phyloP scores from a whole-genome alignment of 2,329 filamentous ascomycete genomes.

The Atkinsonella hypoxylon region DNA sequence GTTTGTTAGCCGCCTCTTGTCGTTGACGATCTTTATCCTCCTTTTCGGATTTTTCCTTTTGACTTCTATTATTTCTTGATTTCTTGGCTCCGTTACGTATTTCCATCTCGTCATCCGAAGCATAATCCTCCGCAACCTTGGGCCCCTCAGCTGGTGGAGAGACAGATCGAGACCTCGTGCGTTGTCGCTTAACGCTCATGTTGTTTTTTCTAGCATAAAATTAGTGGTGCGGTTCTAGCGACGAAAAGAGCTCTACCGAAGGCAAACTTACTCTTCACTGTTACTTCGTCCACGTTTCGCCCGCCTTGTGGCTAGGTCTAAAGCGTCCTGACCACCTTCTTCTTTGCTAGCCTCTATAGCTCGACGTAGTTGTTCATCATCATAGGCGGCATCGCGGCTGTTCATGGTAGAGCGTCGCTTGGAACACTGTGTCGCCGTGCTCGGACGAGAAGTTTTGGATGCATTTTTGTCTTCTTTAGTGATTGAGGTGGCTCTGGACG shows the following conservation, averaged over 20 bases:
- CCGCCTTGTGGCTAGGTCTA: constrained; percentile 47
- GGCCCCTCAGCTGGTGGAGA: constrained; percentile 38
- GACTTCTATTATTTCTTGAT: constrained; percentile 45
- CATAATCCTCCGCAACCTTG: constrained; percentile 41
- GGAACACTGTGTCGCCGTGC: constrained; percentile 42
- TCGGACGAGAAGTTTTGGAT: constrained; percentile 43
- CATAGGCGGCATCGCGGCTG: constrained; percentile 86
- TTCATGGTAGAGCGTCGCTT: constrained; percentile 97
- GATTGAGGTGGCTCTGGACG: constrained; percentile 51
- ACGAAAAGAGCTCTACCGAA: constrained; percentile 6
- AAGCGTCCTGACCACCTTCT: constrained; percentile 43
- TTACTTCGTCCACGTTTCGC: constrained; percentile 79
- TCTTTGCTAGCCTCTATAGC: constrained; percentile 94
- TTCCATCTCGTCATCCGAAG: constrained; percentile 59
- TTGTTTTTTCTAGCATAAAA: constrained; percentile 44
- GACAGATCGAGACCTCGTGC: constrained; percentile 65
- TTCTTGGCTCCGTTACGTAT: constrained; percentile 45
- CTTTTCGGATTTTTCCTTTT: constrained; percentile 51
- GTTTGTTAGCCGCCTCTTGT: constrained; percentile 63
- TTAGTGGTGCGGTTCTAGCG: constrained; percentile 14
- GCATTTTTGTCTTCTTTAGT: constrained; percentile 49
- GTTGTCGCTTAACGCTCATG: constrained; percentile 64
- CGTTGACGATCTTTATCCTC: constrained; percentile 66
- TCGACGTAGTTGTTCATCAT: constrained; percentile 78
- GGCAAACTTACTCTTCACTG: constrained; percentile 72